Base-by-base conservation (phyloP, 1,284 basidiomycete genomes). In the Fistulina hepatica region DNA sequence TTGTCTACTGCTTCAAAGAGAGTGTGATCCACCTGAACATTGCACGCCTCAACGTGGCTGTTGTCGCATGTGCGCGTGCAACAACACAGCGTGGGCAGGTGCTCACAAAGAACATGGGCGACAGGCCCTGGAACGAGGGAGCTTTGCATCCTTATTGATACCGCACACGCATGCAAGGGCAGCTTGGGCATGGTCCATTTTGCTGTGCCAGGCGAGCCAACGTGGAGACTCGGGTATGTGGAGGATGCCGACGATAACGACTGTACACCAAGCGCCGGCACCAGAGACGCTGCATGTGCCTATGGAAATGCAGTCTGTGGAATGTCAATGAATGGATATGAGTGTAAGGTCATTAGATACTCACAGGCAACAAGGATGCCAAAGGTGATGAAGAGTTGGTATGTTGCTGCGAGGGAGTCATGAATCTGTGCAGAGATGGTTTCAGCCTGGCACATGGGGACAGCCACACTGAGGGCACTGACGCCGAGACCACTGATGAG, bases 101-200 rank as follows among this genome's bases (percentile, higher is more conserved):
- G 38, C 58, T 74, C 33, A 19, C 28, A 3, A n/a, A n/a, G n/a
- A n/a, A n/a, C n/a, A n/a, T n/a, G n/a, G 67, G 71, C 47, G 91
- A 97, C 54, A 75, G 94, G 33, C 76, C 90, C 3, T 98, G 94
- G 94, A 98, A 98, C 56, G 92, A 95, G n/a, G n/a, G n/a, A n/a
- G n/a, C n/a, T n/a, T n/a, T n/a, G n/a, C 64, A 9, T 52, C 46
- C 1, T 44, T 47, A 5, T 62, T 54, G 17, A 76, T 56, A 45
- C 80, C 81, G 31, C 78, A 69, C 2, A 73, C 60, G 10, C 67
- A 59, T 1, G 75, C 74, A 31, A 84, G 57, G 7, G 73, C 63
- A 12, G 47, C 45, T 21, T 63, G 61, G 3, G 76, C 77, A 40
- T 79, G 67, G 21, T 76, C 71, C 30, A 58, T 50, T 21, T 65